Conservation (phyloP, 208 protist genomes). For the Leishmania tropica region DNA sequence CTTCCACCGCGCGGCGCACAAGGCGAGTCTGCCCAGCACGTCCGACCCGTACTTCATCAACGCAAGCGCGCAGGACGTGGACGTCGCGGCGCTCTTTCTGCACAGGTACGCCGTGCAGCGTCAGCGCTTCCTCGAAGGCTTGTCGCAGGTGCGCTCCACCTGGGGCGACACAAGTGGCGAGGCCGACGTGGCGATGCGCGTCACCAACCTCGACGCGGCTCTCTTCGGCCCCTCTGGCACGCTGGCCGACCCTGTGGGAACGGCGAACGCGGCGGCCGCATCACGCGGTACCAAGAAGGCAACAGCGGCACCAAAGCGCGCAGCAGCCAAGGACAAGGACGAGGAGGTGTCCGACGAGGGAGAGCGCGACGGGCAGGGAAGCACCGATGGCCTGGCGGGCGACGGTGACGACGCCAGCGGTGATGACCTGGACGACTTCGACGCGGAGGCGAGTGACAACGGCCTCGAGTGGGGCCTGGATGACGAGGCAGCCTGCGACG, state of each 20-base stretch:
- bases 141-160: constrained; percentile 83
- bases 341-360: constrained; percentile 37
- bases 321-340: constrained; percentile 20
- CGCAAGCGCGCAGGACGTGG: constrained; percentile 79
- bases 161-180: constrained; percentile 86
- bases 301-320: not conserved
- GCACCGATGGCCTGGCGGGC: not conserved
- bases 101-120: constrained; percentile 92
- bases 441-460: constrained; percentile 47
- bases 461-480: constrained; percentile 79
- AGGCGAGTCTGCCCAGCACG: constrained; percentile 73
- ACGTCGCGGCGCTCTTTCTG: constrained; percentile 85
- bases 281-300: constrained; percentile 1
- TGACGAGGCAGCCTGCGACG: constrained; percentile 64
- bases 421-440: constrained; percentile 36
- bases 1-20: constrained; percentile 74
- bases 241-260: constrained; percentile 32
- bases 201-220: constrained; percentile 65
- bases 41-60: constrained; percentile 90
- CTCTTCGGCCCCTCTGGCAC: constrained; percentile 82
- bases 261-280: not conserved
- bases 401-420: not conserved
- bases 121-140: constrained; percentile 80
- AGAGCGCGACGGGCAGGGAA: constrained; percentile 7
- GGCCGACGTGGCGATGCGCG: constrained; percentile 74